Percentiles rank a stretch among this genome's conserved stretches.
These are phyloP conservation scores for Acacia concinna DNA, from an alignment of 331 rosid genomes.

Conservation along the genomic window DNA sequence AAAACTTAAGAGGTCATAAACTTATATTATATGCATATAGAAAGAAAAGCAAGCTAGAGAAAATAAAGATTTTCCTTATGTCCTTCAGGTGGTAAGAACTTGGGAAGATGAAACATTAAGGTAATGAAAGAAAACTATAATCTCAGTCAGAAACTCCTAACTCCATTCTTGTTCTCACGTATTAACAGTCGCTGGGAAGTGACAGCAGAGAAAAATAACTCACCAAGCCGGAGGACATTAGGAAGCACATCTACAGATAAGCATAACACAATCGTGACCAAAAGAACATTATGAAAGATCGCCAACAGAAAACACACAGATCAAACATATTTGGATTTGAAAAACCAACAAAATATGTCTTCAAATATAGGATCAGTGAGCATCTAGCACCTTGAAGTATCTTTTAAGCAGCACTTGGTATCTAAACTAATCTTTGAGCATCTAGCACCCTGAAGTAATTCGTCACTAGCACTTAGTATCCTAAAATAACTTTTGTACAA, in stretches of 20 bases:
- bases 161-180: not conserved
- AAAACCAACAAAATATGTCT: not conserved
- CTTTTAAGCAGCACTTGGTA: no score
- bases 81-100: not conserved
- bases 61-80: not conserved
- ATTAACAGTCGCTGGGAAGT: not conserved
- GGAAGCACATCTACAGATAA: not conserved
- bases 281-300: not conserved
- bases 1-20: constrained; percentile 3
- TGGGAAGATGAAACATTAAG: not conserved
- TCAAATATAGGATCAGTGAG: not conserved
- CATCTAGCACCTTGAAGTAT: no score
- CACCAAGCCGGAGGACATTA: not conserved
- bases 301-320: not conserved
- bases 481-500: no score
- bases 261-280: not conserved
- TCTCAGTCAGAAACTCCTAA: not conserved
- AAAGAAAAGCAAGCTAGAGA: constrained; percentile 12
- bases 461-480: no score
- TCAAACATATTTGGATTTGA: not conserved
- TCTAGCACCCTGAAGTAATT: no score
- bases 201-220: not conserved
- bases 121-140: not conserved
- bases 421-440: no score
- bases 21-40: not conserved